Conservation (phyloP, 2,329 filamentous ascomycete species). For the Biscogniauxia marginata region DNA sequence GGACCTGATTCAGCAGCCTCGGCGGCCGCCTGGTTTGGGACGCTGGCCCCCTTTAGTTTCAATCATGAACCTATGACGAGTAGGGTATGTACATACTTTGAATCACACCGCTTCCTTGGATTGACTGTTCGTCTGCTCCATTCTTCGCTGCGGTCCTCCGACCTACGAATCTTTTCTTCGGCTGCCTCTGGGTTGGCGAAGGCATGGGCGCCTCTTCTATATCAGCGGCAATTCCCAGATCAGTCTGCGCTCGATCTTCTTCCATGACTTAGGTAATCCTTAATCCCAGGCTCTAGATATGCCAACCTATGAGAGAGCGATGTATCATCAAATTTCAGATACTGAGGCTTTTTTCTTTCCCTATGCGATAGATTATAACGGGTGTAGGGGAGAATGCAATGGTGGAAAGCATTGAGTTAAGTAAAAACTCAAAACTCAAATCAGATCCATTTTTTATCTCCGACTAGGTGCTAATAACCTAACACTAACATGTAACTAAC, state of each 20-base stretch:
- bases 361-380: too few relatives aligned
- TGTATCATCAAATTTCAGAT: too few relatives aligned
- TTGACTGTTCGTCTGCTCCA: constrained; percentile 34
- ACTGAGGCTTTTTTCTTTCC: too few relatives aligned
- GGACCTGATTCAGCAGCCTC: constrained; percentile 87
- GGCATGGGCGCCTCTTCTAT: constrained; percentile 52
- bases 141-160: constrained; percentile 61
- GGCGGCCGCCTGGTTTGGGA: constrained; percentile 70
- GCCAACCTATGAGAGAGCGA: neutral
- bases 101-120: constrained; percentile 63
- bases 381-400: too few relatives aligned
- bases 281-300: neutral
- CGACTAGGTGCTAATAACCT: too few relatives aligned
- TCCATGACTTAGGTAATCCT: constrained; percentile 58
- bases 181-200: constrained; percentile 56
- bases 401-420: too few relatives aligned
- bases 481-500: too few relatives aligned
- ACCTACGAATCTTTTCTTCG: constrained; percentile 91
- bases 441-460: too few relatives aligned
- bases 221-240: constrained; percentile 68
- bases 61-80: neutral
- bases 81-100: constrained; percentile 54
- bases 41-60: constrained; percentile 45
- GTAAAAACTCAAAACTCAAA: too few relatives aligned
- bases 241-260: constrained; percentile 68